These are phyloP conservation scores for Pythium dissotocum DNA, from an alignment of 352 stramenopile genomes.

Conservation along the genomic window DNA sequence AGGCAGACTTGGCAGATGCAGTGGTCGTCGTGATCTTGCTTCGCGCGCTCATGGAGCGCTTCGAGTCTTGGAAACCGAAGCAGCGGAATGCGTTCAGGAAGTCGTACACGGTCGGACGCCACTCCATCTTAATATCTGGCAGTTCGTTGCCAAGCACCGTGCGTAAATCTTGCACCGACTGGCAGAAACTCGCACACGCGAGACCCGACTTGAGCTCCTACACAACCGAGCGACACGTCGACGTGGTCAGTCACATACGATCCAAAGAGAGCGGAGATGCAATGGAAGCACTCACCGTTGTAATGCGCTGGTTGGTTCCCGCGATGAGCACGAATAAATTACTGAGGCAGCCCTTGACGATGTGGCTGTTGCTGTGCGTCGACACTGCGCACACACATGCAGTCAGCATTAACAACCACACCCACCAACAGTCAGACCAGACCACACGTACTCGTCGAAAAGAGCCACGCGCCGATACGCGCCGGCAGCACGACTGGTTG, in stretches of 20 bases:
- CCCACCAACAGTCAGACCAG: neutral
- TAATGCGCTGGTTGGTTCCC: slow-evolving; percentile 2
- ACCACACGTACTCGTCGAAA: slow-evolving; percentile 66
- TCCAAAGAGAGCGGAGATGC: neutral
- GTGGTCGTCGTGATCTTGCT: slow-evolving; percentile 64
- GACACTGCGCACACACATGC: slow-evolving; percentile 47
- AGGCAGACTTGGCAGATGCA: neutral
- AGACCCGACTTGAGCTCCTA: slow-evolving; percentile 52
- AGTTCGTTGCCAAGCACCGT: slow-evolving; percentile 33
- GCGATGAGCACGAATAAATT: slow-evolving; percentile 62
- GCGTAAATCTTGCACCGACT: slow-evolving; percentile 54
- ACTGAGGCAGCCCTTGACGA: slow-evolving; percentile 70
- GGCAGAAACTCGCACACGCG: slow-evolving; percentile 47
- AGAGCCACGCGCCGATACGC: slow-evolving; percentile 76
- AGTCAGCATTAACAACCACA: neutral
- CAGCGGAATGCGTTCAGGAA: slow-evolving; percentile 76
- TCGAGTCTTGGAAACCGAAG: slow-evolving; percentile 83
- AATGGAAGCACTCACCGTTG: slow-evolving; percentile 6
- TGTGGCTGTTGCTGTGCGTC: slow-evolving; percentile 62
- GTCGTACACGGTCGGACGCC: slow-evolving; percentile 70
- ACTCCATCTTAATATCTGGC: slow-evolving; percentile 59
- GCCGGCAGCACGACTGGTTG: slow-evolving; percentile 37
- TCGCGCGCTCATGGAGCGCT: slow-evolving; percentile 80
- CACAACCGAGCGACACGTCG: neutral
- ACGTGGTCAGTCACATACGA: neutral